Conservation (phyloP, 495 filamentous ascomycete species). For the Podospora bellae-mahoneyi region DNA sequence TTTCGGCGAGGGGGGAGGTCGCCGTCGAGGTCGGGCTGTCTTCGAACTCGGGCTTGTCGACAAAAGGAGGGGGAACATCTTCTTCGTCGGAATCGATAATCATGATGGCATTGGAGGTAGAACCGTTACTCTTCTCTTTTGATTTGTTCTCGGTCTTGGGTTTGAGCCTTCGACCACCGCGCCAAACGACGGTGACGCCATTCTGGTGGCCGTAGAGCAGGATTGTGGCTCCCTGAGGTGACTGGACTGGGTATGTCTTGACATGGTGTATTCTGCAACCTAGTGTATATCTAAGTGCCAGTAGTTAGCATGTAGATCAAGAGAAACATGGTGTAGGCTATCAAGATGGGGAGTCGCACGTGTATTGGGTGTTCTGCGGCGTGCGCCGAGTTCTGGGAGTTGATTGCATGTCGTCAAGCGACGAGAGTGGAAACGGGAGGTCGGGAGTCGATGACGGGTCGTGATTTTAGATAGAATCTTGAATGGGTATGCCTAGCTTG, state of each 20-base stretch:
- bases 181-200: constrained; percentile 75
- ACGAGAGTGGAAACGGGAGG: not conserved
- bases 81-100: constrained; percentile 81
- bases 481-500: not conserved
- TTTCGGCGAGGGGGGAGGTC: constrained; percentile 41
- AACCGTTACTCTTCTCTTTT: constrained; percentile 42
- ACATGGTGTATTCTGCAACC: constrained; percentile 69
- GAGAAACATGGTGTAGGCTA: not conserved
- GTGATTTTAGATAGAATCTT: not conserved
- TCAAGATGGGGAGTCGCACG: constrained; percentile 19
- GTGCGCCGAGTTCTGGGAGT: constrained; percentile 33
- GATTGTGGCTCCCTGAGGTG: constrained; percentile 81
- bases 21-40: constrained; percentile 42
- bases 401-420: constrained; percentile 23
- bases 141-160: constrained; percentile 23
- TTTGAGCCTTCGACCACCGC: constrained; percentile 69
- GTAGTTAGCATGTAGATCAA: constrained; percentile 10
- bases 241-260: constrained; percentile 68
- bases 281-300: constrained; percentile 63
- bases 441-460: not conserved
- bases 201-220: constrained; percentile 78
- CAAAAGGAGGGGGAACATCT: constrained; percentile 32
- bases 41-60: constrained; percentile 49
- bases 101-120: constrained; percentile 60
- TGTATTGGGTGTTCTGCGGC: constrained; percentile 37